Evolutionary conservation across 352 stramenopile genomes (phyloP), one percentile per base, ranked within the genome.

Genomic region (Blastocystis sp.): DNA sequence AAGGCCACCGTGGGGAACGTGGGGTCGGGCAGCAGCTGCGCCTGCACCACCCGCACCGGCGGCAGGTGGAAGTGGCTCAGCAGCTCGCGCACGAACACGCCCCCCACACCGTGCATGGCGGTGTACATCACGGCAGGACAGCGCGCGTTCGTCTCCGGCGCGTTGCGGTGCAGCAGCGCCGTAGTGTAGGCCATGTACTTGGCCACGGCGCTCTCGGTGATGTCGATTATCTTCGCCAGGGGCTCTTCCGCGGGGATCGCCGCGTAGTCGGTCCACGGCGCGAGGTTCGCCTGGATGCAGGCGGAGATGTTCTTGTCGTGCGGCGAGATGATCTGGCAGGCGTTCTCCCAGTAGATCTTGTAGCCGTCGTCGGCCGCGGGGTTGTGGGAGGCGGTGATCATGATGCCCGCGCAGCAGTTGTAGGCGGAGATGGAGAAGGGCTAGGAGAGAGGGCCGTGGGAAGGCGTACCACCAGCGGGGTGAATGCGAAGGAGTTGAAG

Each of bases 331-430:
- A 99, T 98, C 91, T 99, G 96, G 89, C 93, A 95, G 60, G 93
- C 96, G 89, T 97, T 97, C 62, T 88, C 90, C 93, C 94, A 96
- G 90, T 97, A 97, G 0, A 97, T 93, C 90, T 99, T 99, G 67
- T 98, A 98, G 56, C 96, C 96, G 91, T 98, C 95, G 92, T 99
- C 96, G 5, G 92, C 91, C 90, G 98, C 98, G 7, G 96, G 96
- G 92, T 99, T 99, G 91, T 99, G 96, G 71, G 94, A 98, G 23
- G 96, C 96, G 38, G 95, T 97, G 64, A 97, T 93, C 94, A 97
- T 97, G 45, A 97, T 91, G 34, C 94, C 94, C 82, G 84, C 10
- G 90, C 90, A 65, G 89, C 86, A 88, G 65, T 79, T 53, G 53
- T 88, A 88, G 14, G 41, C 64, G 11, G 67, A 88, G 14, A 96